These are phyloP conservation scores for Microdochium bolleyi DNA, from an alignment of 2,329 filamentous ascomycete species.

Conservation along the genomic window DNA sequence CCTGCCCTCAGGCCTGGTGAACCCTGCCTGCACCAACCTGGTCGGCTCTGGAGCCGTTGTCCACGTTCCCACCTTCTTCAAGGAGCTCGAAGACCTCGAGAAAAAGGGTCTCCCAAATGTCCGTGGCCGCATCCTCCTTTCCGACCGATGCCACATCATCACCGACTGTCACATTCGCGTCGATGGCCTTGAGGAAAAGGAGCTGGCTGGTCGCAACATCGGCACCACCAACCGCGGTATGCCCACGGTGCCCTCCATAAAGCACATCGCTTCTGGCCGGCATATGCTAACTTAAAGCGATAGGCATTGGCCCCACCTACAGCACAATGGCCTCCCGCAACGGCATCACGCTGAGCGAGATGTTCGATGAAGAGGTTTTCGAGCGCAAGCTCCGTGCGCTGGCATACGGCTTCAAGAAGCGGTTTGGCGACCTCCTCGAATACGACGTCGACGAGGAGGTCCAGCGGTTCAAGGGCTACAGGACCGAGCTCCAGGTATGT, in stretches of 20 bases:
- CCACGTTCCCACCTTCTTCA: constrained; percentile 51
- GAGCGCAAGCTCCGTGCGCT: constrained; percentile 57
- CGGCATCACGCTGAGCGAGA: constrained; percentile 57
- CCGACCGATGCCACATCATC: constrained; percentile 53
- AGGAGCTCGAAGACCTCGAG: constrained; percentile 53
- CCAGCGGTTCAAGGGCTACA: constrained; percentile 48
- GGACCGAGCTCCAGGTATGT: constrained; percentile 47
- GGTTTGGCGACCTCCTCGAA: constrained; percentile 57
- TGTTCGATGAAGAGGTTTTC: constrained; percentile 60
- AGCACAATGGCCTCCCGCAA: constrained; percentile 55
- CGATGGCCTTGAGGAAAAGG: constrained; percentile 58
- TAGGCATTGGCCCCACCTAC: constrained; percentile 30
- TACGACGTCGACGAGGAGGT: constrained; percentile 67
- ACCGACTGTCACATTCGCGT: constrained; percentile 57
- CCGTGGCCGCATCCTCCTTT: constrained; percentile 52
- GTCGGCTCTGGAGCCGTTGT: constrained; percentile 57
- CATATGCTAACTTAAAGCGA: constrained; percentile 9
- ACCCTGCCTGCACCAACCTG: constrained; percentile 62
- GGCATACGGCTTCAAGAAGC: constrained; percentile 55
- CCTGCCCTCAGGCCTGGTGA: constrained; percentile 63
- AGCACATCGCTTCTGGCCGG: constrained; percentile 11
- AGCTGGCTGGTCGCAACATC: constrained; percentile 23
- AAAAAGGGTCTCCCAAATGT: constrained; percentile 49
- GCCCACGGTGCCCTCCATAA: constrained; percentile 16
- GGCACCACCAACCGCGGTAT: constrained; percentile 32